Conservation (phyloP, 805 yeast species). For the Yamadazyma laniorum region DNA sequence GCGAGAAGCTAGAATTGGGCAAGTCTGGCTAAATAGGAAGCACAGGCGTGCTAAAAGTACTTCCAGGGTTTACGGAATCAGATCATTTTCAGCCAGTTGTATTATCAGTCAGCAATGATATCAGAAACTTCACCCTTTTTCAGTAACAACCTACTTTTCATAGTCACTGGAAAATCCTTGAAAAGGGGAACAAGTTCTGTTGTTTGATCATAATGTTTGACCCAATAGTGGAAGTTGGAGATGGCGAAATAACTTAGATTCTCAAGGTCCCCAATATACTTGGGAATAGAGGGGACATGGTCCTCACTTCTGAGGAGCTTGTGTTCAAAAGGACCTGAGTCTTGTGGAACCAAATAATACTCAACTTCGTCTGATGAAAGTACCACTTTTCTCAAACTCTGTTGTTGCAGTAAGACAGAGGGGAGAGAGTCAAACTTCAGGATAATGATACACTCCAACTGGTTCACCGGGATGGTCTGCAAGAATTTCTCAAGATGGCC, state of each 20-base stretch:
- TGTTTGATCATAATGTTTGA: not conserved
- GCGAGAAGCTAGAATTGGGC: too few species aligned
- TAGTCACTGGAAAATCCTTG: not conserved
- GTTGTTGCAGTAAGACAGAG: not conserved
- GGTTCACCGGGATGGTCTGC: not conserved
- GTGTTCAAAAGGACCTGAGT: not conserved
- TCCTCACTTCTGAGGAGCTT: not conserved
- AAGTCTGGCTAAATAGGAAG: too few species aligned
- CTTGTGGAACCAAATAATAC: not conserved
- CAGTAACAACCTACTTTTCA: too few species aligned
- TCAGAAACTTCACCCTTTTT: too few species aligned
- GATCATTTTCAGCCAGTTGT: too few species aligned
- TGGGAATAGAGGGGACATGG: not conserved
- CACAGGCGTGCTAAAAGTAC: too few species aligned
- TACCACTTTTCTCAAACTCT: not conserved
- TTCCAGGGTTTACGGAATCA: too few species aligned
- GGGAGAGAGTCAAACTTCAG: too few species aligned
- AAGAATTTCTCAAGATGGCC: not conserved
- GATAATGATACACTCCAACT: not conserved
- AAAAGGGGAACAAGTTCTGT: not conserved
- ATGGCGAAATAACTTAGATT: not conserved
- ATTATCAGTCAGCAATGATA: too few species aligned
- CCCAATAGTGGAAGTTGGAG: not conserved
- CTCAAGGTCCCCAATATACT: not conserved
- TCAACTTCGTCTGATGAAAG: not conserved